These are phyloP conservation scores for Papiliotrema terrestris DNA, from an alignment of 1,284 basidiomycete genomes.

Conservation along the genomic window DNA sequence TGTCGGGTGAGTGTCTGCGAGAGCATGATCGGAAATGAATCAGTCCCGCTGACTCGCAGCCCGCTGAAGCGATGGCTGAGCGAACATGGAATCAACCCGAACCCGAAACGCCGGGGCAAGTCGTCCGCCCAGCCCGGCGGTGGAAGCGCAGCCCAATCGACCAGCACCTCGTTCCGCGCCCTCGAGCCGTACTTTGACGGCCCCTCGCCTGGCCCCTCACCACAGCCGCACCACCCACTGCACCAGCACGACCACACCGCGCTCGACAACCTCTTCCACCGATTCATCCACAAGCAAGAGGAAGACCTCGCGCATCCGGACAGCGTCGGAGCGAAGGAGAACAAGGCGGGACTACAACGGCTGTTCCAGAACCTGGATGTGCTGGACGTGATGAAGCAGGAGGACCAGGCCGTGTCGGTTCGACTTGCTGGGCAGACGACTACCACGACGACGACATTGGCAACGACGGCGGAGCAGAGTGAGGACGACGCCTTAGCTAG, in stretches of 20 bases:
- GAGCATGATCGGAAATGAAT: too few species aligned
- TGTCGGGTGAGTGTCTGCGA: slow-evolving; percentile 79
- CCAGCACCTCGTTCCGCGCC: slow-evolving; percentile 12
- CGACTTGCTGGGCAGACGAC: slow-evolving; percentile 1
- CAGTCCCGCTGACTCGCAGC: slow-evolving; percentile 7
- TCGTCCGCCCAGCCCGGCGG: background rate
- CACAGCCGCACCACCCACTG: slow-evolving; percentile 3
- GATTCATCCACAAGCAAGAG: slow-evolving; percentile 39
- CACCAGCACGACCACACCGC: slow-evolving; percentile 14
- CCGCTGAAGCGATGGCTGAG: slow-evolving; percentile 40
- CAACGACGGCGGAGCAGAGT: slow-evolving; percentile 11
- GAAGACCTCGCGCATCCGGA: slow-evolving; percentile 18
- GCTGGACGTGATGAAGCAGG: slow-evolving; percentile 17
- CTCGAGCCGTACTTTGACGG: slow-evolving; percentile 31
- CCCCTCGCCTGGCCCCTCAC: slow-evolving; percentile 6
- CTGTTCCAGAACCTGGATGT: slow-evolving; percentile 31
- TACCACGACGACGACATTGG: too few species aligned
- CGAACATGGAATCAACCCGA: slow-evolving; percentile 28
- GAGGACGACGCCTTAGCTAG: slow-evolving; percentile 38
- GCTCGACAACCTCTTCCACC: slow-evolving; percentile 37
- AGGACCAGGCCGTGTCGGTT: slow-evolving; percentile 9
- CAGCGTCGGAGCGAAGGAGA: slow-evolving; percentile 16
- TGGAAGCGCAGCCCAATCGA: too few species aligned
- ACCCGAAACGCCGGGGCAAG: background rate
- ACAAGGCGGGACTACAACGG: slow-evolving; percentile 29